These are phyloP conservation scores for Phialocephala sp. DNA, from an alignment of 2,329 filamentous ascomycete genomes.

Conservation along the genomic window DNA sequence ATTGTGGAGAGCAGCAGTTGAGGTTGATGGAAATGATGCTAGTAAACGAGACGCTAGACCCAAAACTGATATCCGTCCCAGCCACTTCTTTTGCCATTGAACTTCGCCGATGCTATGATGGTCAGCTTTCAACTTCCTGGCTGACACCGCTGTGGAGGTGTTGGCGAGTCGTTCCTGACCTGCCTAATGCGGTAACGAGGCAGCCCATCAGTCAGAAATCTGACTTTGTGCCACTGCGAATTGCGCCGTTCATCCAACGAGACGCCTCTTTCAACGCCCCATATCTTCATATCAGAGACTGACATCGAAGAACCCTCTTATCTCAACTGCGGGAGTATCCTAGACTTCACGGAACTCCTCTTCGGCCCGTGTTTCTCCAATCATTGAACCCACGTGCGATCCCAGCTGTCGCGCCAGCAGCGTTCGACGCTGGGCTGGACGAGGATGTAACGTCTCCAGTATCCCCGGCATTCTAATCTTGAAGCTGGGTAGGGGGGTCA, in stretches of 20 bases:
- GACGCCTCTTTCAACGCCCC: not conserved
- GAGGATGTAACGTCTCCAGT: slow-evolving; percentile 6
- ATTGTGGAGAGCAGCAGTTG: not conserved
- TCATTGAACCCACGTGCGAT: slow-evolving; percentile 6
- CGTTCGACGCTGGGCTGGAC: not conserved
- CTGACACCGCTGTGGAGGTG: not conserved
- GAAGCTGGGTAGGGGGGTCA: not conserved
- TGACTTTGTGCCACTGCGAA: not conserved
- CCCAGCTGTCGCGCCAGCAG: not conserved
- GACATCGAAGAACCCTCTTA: slow-evolving; percentile 2
- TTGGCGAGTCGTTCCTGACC: not conserved
- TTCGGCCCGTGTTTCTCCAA: slow-evolving; percentile 1
- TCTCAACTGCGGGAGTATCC: not conserved
- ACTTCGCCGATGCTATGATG: not conserved
- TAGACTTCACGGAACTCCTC: slow-evolving; percentile 4
- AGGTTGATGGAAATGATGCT: not conserved
- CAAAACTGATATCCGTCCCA: not conserved
- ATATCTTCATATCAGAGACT: not conserved
- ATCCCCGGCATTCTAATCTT: not conserved
- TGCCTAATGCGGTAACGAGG: not conserved
- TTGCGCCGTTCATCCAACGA: too few species aligned
- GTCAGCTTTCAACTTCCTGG: not conserved
- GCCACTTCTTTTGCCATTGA: not conserved
- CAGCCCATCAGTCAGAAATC: not conserved
- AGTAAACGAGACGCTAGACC: not conserved